Evolutionary conservation across 2,329 filamentous ascomycete species (phyloP), one percentile per base, ranked within the genome.

Genomic region (Fusarium sp.): DNA sequence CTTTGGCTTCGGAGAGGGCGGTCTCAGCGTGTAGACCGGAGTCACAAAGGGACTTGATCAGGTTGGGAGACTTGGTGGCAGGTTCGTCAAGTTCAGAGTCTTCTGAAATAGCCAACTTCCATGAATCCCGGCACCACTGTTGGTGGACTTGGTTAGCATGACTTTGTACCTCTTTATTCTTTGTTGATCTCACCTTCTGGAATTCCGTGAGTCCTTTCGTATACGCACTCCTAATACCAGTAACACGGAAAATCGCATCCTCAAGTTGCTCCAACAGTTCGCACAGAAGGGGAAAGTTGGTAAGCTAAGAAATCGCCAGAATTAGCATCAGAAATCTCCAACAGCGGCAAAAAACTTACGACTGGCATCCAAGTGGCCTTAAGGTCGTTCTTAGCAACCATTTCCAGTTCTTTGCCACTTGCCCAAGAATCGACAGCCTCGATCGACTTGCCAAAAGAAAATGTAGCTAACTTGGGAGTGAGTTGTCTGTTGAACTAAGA

Each of bases 331-430:
- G 17, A 30, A 37, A 4, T 27, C 2, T 8, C 8, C 9, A 32
- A 25, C 6, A n/a, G 14, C 9, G 14, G 15, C n/a, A 8, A 22
- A 2, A 27, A 14, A 64, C 72, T 33, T 43, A 79, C 79, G 10
- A 81, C 45, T 2, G 79, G 78, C 73, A 81, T 80, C 65, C 74
- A 73, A 20, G 75, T 80, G 1, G 79, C 79, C 54, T 79, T 80
- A 12, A 77, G 65, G 35, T 81, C 79, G 15, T 81, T 81, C 33
- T 76, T 80, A 1, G 73, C 65, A 4, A 81, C 71, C 64, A 80
- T 78, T 0, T 70, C 66, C 1, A 81, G 27, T 0, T 77, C 63
- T 27, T 75, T 27, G 0, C 75, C 76, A 4, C 45, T 61, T 2
- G 73, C 68, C 80, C 80, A 80, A 43, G 68, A 60, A 33, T 63